Percentiles rank a stretch among this genome's conserved stretches.
Conservation (phyloP, 305 asterid genomes). For the Ajuga reptans region DNA sequence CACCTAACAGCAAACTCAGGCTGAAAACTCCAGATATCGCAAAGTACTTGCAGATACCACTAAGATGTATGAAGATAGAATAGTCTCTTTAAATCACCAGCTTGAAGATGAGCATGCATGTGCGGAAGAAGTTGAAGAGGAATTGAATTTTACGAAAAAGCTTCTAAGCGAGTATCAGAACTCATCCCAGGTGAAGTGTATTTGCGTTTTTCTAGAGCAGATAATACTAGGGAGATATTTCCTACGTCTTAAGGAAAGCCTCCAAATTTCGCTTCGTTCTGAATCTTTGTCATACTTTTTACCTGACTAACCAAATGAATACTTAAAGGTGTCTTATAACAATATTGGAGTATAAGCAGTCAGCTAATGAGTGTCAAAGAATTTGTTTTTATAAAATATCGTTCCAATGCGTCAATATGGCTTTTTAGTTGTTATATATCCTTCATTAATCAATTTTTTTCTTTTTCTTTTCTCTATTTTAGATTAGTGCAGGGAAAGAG, state of each 20-base stretch:
- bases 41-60: slow-evolving; percentile 62
- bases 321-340: neutral
- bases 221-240: neutral
- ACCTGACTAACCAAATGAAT: neutral
- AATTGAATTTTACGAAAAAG: slow-evolving; percentile 35
- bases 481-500: slow-evolving; percentile 48
- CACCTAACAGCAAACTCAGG: slow-evolving; percentile 44
- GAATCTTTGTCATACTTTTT: neutral
- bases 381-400: too few species aligned
- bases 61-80: slow-evolving; percentile 65
- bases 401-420: neutral
- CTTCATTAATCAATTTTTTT: neutral
- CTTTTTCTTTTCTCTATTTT: neutral
- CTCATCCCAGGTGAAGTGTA: slow-evolving; percentile 44
- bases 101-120: slow-evolving; percentile 41
- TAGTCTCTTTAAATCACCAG: slow-evolving; percentile 45
- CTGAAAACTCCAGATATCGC: slow-evolving; percentile 45
- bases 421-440: neutral
- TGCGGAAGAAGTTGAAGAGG: slow-evolving; percentile 41
- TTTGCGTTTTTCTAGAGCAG: neutral
- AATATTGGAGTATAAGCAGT: neutral
- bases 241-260: neutral
- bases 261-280: neutral
- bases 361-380: neutral
- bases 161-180: slow-evolving; percentile 38